Evolutionary conservation across 495 filamentous ascomycete genomes (phyloP).

Genomic region (Elaphomyces granulatus): DNA sequence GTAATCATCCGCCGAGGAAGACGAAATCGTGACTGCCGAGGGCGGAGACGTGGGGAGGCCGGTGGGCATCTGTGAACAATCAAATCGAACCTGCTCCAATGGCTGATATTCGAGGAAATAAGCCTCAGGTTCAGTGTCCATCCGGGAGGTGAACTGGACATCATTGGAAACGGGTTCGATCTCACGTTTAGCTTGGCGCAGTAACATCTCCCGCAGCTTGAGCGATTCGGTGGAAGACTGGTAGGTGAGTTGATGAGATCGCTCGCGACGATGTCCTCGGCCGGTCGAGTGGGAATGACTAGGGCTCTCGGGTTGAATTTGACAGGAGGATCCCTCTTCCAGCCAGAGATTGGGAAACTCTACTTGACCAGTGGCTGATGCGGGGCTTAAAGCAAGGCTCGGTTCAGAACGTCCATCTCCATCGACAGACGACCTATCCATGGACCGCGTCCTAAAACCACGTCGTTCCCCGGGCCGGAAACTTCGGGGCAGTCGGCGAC

Average conservation of each 20-base stretch:
- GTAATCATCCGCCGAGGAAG: conserved; percentile 36
- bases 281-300: conserved; percentile 8
- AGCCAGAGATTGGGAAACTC: conserved; percentile 32
- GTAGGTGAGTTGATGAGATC: conserved; percentile 24
- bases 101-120: conserved; percentile 12
- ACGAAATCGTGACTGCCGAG: conserved; percentile 38
- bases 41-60: conserved; percentile 38
- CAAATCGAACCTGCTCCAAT: conserved; percentile 10
- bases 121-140: too few relatives aligned
- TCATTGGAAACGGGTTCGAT: conserved; percentile 19
- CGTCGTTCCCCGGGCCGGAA: conserved; percentile 31
- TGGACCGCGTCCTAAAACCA: conserved; percentile 37
- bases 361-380: conserved; percentile 48
- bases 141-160: conserved; percentile 6
- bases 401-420: conserved; percentile 51
- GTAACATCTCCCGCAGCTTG: conserved; percentile 26
- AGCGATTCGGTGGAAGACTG: conserved; percentile 33
- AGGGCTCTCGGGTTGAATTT: conserved; percentile 7
- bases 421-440: conserved; percentile 40
- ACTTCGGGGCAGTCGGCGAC: conserved; percentile 35
- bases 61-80: too few relatives aligned
- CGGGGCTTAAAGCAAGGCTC: conserved; percentile 44
- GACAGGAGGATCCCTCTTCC: conserved; percentile 23
- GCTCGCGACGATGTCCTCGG: conserved; percentile 21
- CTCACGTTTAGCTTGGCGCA: conserved; percentile 19